Evolutionary conservation across 768 basidiomycete species (phyloP).

Genomic region (Fomitopsis pulvina): DNA sequence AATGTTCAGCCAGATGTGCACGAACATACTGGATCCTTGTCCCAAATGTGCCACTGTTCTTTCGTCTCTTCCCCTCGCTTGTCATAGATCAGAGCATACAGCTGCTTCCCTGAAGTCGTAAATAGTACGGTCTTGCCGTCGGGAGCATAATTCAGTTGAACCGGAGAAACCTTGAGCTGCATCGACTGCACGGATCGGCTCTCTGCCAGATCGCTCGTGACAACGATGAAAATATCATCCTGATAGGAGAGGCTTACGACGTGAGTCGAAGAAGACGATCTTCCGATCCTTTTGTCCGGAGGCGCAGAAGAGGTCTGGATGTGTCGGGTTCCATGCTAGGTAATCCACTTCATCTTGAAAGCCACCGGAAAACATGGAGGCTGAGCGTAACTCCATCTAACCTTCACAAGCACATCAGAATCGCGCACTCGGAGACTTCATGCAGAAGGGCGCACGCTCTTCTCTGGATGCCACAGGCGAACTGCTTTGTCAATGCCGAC

Average conservation of each 20-base stretch:
- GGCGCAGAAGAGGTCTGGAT: slow-evolving; percentile 77
- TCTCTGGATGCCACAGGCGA: slow-evolving; percentile 73
- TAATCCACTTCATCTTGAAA: slow-evolving; percentile 80
- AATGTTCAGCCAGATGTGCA: too few relatives aligned
- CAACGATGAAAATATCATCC: background rate
- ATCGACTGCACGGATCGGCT: slow-evolving; percentile 61
- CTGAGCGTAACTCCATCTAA: slow-evolving; percentile 68
- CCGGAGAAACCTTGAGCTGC: slow-evolving; percentile 51
- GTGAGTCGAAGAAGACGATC: slow-evolving; percentile 79
- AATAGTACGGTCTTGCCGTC: slow-evolving; percentile 64
- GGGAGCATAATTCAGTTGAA: slow-evolving; percentile 64
- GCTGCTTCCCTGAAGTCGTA: slow-evolving; percentile 50
- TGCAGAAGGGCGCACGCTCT: slow-evolving; percentile 41
- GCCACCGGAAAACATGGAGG: slow-evolving; percentile 59
- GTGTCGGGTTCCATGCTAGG: slow-evolving; percentile 79
- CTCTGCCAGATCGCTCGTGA: slow-evolving; percentile 35
- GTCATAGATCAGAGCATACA: slow-evolving; percentile 55
- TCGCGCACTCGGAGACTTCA: background rate
- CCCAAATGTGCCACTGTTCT: slow-evolving; percentile 41
- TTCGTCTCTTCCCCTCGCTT: slow-evolving; percentile 47
- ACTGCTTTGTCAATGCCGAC: slow-evolving; percentile 77
- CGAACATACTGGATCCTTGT: slow-evolving; percentile 24
- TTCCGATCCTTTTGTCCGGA: slow-evolving; percentile 70
- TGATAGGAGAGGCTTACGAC: slow-evolving; percentile 50
- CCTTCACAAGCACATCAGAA: background rate